Conservation (phyloP, 164 flowering plant species). For the Nymphaea colorata region DNA sequence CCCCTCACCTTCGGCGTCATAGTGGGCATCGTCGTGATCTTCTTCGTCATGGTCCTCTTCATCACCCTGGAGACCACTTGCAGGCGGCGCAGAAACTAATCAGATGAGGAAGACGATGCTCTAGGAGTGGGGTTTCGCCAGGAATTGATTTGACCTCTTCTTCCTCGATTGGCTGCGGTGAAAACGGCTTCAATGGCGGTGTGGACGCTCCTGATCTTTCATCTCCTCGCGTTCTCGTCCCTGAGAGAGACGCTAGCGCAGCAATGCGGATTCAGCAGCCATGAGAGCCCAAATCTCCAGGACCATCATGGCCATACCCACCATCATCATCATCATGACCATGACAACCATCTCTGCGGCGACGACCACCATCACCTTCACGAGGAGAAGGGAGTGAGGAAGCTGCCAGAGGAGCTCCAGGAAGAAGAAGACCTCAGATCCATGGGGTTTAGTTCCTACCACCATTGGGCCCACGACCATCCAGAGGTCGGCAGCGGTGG, state of each 20-base stretch:
- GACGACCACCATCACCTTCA: slow-evolving; percentile 14
- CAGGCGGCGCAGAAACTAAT: slow-evolving; percentile 30
- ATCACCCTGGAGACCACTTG: slow-evolving; percentile 79
- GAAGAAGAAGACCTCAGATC: slow-evolving; percentile 79
- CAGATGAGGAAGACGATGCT: neutral
- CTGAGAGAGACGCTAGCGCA: neutral
- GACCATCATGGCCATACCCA: slow-evolving; percentile 23
- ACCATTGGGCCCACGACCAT: slow-evolving; percentile 20
- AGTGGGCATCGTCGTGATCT: slow-evolving; percentile 52
- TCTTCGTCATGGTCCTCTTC: slow-evolving; percentile 41
- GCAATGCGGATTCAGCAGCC: neutral
- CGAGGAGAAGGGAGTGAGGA: slow-evolving; percentile 4
- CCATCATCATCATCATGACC: slow-evolving; percentile 11
- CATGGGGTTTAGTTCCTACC: slow-evolving; percentile 29
- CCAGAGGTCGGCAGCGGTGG: slow-evolving; percentile 1
- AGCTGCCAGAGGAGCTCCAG: slow-evolving; percentile 79
- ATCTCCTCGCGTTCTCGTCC: neutral
- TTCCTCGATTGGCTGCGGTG: neutral
- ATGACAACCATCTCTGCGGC: slow-evolving; percentile 9
- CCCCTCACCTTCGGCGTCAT: slow-evolving; percentile 64
- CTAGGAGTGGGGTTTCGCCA: neutral
- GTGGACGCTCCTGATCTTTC: neutral
- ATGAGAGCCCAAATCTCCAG: slow-evolving; percentile 12
- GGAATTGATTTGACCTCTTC: too few relatives aligned
- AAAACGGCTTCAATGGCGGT: neutral